Percentiles rank a stretch among this genome's conserved stretches.
Conservation (phyloP, 129 eudicot species). For the Flaveria robusta region DNA sequence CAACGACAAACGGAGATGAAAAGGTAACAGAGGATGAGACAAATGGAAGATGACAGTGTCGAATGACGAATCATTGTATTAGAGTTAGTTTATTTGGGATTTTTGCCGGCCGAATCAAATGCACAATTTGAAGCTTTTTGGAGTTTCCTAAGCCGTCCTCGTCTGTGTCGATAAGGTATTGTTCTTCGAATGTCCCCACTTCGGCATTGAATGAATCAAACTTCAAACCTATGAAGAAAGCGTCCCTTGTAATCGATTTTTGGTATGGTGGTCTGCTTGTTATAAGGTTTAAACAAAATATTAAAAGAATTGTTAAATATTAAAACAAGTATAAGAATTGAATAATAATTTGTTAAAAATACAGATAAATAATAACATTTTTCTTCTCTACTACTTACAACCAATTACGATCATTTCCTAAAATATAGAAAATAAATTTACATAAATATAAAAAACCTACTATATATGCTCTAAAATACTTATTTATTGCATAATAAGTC, state of each 20-base stretch:
- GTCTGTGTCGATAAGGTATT: slow-evolving; percentile 20
- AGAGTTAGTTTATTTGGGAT: slow-evolving; percentile 20
- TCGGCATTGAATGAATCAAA: slow-evolving; percentile 26
- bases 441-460: too few species aligned
- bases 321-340: too few species aligned
- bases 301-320: too few species aligned
- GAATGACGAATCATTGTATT: slow-evolving; percentile 7
- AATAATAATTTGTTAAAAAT: too few species aligned
- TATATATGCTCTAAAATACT: too few species aligned
- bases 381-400: too few species aligned
- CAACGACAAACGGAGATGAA: slow-evolving; percentile 20
- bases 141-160: slow-evolving; percentile 21
- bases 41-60: slow-evolving; percentile 37
- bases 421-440: too few species aligned
- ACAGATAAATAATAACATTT: too few species aligned
- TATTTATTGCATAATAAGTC: too few species aligned
- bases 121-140: not conserved
- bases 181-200: slow-evolving; percentile 17
- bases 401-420: too few species aligned
- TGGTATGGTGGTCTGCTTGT: too few species aligned
- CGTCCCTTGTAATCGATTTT: not conserved
- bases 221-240: not conserved
- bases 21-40: slow-evolving; percentile 30
- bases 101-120: slow-evolving; percentile 40
- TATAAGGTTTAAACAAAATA: too few species aligned